Evolutionary conservation across 2,329 filamentous ascomycete species (phyloP), one percentile per base, ranked within the genome.

Genomic region (Microcyclosporella mali): DNA sequence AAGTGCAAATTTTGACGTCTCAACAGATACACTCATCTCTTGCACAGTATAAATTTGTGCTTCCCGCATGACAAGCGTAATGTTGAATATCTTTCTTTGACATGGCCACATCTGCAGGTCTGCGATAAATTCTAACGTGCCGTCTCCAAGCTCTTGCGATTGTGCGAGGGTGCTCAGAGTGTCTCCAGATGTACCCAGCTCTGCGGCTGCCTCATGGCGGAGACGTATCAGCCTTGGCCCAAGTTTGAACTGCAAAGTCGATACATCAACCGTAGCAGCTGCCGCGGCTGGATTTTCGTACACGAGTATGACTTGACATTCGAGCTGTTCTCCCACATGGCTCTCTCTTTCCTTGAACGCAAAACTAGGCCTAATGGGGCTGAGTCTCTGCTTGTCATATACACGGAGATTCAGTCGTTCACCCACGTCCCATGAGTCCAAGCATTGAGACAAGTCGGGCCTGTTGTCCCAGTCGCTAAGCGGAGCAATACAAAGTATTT

Each of bases 11-110:
- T 71, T 65, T 0, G 82, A 74, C 11, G 77, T 78, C 19, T 77
- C 70, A n/a, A 92, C 66, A 1, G 70, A 67, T 19, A 94, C 67
- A 1, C 71, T 76, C 8, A 84, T 76, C 1, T 78, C 79, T 3
- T 75, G 72, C 3, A 85, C 80, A 36, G 74, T 78, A 1, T 84
- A 81, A 43, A 86, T 78, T n/a, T 88, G 88, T 2, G 88, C 79
- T 64, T 95, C 89, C 45, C 88, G 80, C 12, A 95, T 74, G 2
- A 82, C 78, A 45, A 88, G 77, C 7, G 74, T 76, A 55, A 95
- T 73, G 53, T 85, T 79, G 49, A 85, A 83, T 1, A 89, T 77
- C 40, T 38, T 50, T 21, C 27, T 39, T 18, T 36, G 41, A 15
- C 18, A 25, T 9, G 52, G 43, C 1, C 15, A 9, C 15, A 55